Evolutionary conservation across 208 protist species (phyloP), one percentile per base, ranked within the genome.

Genomic region (Tetramitus jugosus): DNA sequence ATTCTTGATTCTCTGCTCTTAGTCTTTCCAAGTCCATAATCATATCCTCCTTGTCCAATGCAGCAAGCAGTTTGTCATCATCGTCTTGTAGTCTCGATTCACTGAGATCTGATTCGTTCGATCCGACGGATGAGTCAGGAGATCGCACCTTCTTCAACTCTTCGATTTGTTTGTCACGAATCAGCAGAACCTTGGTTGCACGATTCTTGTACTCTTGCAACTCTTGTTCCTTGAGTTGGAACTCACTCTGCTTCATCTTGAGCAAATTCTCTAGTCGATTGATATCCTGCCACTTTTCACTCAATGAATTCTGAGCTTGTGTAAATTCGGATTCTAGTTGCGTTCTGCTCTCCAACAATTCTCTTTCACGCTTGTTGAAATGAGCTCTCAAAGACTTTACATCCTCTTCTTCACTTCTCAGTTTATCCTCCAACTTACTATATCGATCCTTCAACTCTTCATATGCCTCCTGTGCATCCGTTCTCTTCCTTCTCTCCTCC

Each of bases 1-100:
- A 53, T 53, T 74, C 67, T 74, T 74, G 67, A 74, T 74, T 74
- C 39, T 74, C 67, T 20, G n/a, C 39, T 53, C 37, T 74, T 0
- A 74, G 14, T 39, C 37, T 45, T 39, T 74, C 67, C 10, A 53
- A 35, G 3, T 53, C 67, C 40, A 74, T 35, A 3, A 68, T 23
- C 42, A 74, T 53, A 39, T 74, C 42, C 37, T 74, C 67, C 39
- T 37, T 45, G 37, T 74, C 67, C 26, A 53, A 49, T 26, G 67
- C 42, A 52, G 10, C 20, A 35, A 53, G 29, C 39, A 74, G 37
- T n/a, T 74, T 42, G 1, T 23, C 14, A 23, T 74, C 42, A 13
- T 49, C n/a, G 4, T 62, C 29, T 62, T n/a, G 17, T 33, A 31
- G 10, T 62, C 29, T 3, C 3, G 17, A n/a, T 33, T 62, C 56